phyloP scores from a whole-genome alignment of 768 basidiomycete genomes.

The Boletus huronensis region DNA sequence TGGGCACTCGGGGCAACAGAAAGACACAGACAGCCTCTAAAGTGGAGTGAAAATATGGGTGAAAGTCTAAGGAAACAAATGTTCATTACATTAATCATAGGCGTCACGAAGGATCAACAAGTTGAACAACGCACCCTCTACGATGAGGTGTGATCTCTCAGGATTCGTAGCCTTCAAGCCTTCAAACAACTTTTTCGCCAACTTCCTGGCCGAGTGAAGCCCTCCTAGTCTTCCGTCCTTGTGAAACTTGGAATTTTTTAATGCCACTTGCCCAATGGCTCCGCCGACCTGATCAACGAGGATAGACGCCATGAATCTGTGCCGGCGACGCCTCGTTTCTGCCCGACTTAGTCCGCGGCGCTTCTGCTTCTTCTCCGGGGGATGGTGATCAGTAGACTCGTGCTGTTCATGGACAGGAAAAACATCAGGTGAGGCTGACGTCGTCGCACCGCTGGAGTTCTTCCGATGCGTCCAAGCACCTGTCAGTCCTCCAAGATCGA shows the following conservation, averaged over 20 bases:
- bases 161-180: conserved; percentile 58
- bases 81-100: background rate
- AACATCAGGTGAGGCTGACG: background rate
- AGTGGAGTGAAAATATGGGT: conserved; percentile 69
- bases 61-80: conserved; percentile 52
- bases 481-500: conserved; percentile 29
- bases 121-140: conserved; percentile 49
- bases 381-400: conserved; percentile 9
- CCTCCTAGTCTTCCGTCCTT: conserved; percentile 51
- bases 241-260: conserved; percentile 63
- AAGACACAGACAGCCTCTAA: conserved; percentile 56
- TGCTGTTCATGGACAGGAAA: conserved; percentile 12
- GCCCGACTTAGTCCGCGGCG: conserved; percentile 21
- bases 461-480: conserved; percentile 18
- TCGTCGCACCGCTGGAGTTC: conserved; percentile 1
- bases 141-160: conserved; percentile 56
- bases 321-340: conserved; percentile 40
- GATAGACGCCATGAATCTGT: conserved; percentile 56
- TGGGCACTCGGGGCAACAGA: background rate
- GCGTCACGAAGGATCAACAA: background rate
- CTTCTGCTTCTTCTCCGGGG: conserved; percentile 9
- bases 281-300: conserved; percentile 67
- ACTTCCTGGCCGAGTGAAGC: conserved; percentile 58
- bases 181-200: conserved; percentile 68
- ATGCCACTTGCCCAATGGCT: conserved; percentile 66